These are phyloP conservation scores for Ceratobasidium sp. DNA, from an alignment of 1,284 basidiomycete genomes.

Conservation along the genomic window DNA sequence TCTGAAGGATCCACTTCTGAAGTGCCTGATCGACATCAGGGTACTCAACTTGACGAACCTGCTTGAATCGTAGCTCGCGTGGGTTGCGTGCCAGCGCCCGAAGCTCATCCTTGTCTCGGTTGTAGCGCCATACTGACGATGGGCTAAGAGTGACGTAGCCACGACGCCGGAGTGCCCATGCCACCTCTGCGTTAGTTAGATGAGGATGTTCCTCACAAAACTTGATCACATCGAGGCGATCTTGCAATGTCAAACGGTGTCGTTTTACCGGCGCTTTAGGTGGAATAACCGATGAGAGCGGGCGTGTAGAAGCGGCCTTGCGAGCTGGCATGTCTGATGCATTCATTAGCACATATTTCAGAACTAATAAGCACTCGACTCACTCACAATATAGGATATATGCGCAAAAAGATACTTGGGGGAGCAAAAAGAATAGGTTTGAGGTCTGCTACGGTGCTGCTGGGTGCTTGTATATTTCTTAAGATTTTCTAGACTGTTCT, in stretches of 20 bases:
- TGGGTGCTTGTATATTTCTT: no score
- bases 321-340: no score
- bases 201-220: background rate
- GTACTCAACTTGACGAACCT: conserved; percentile 48
- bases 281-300: background rate
- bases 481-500: no score
- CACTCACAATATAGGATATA: no score
- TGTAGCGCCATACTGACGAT: background rate
- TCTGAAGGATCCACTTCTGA: conserved; percentile 19
- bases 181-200: background rate
- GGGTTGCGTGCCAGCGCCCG: background rate
- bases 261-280: background rate
- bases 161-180: background rate
- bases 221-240: conserved; percentile 6
- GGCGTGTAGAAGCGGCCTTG: no score
- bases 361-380: no score
- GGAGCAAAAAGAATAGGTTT: no score
- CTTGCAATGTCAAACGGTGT: conserved; percentile 2
- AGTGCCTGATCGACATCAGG: conserved; percentile 23
- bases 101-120: background rate
- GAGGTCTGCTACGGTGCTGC: no score
- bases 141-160: background rate
- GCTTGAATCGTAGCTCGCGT: background rate
- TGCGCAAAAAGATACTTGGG: no score
- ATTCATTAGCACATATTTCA: no score